Evolutionary conservation across 306 rosid genomes (phyloP), one percentile per base, ranked within the genome.

Genomic region (Castanospermum australe): DNA sequence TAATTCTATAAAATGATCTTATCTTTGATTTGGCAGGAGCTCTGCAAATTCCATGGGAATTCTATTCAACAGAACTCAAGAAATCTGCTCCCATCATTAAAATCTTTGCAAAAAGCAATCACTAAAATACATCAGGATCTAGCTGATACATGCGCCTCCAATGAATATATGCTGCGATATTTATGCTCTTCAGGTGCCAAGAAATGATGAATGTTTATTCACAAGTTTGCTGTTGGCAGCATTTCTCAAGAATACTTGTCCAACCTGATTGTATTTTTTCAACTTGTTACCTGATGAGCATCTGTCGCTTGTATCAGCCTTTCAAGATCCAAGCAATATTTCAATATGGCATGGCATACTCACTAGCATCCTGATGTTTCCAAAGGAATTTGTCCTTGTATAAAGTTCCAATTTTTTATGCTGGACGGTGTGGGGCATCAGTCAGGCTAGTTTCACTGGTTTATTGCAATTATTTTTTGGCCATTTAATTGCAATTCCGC

Each of bases 61-160:
- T 83, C 87, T 33, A 91, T 95, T 75, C 91, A 91, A 72, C 98
- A 90, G 82, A 91, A 80, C 78, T 86, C 86, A 5, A 86, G 92
- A 74, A 90, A 85, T 71, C 84, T 91, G 67, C 94, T 89, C 75
- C 99, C 99, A 60, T 85, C 96, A 50, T 85, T 95, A 50, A 93
- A 88, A 83, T 96, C 97, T 38, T 84, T 90, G 83, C 93, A 91
- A 78, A 91, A 91, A 83, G 91, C 96, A 62, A 85, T 96, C 36
- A 90, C 96, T 18, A 84, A 84, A 85, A 84, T 81, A 13, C 96
- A 95, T 84, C 96, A 90, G 68, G 99, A 95, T 81, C 84, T 95
- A 75, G 94, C 96, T 25, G 97, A 90, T 73, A 95, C 89, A 9
- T 93, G 97, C 80, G 92, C 95, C 32, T 95, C 99, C 65, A 95